Evolutionary conservation across 495 filamentous ascomycete genomes (phyloP), one percentile per base, ranked within the genome.

Genomic region (Paragyromitra xinjiangensis): DNA sequence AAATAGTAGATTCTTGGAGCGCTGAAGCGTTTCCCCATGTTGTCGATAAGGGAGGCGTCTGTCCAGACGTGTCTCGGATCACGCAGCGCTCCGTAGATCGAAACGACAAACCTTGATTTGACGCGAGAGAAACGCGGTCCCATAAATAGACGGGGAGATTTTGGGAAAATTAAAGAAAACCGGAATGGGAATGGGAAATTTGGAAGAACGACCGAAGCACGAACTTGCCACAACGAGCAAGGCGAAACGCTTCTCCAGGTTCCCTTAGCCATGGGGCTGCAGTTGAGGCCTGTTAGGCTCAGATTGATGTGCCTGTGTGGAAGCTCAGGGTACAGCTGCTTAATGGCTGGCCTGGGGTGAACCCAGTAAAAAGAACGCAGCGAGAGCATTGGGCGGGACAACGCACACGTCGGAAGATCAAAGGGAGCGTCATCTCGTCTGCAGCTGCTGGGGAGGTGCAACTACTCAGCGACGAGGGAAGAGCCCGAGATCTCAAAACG

Each of bases 11-110:
- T 73, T 73, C 61, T 7, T 65, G 45, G 61, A 69, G 39, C 6
- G 62, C 39, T 69, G 37, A 70, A 64, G 53, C 62, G 45, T 71
- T 77, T 66, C 74, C 37, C 70, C 69, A 40, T 77, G 39, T 62
- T 78, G 74, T 66, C 66, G 66, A 79, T 78, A 66, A 62, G 75
- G 51, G 73, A 26, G 45, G 77, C 77, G 77, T 64, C 59, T 78
- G 66, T 62, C 75, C 59, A 78, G 65, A 78, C 74, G 61, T 78
- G 77, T 79, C 77, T 79, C 77, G 77, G 77, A 78, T 79, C 61
- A 62, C 77, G 63, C 75, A 67, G 62, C 67, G 16, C 74, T 78
- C 75, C 50, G 77, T 37, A 66, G 77, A 79, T 79, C 77, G 77
- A 73, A 72, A 78, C 63, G 16, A 11, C 62, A 78, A 76, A 72